Conservation (phyloP, 805 yeast species). For the Saccharomycopsis capsularis region DNA sequence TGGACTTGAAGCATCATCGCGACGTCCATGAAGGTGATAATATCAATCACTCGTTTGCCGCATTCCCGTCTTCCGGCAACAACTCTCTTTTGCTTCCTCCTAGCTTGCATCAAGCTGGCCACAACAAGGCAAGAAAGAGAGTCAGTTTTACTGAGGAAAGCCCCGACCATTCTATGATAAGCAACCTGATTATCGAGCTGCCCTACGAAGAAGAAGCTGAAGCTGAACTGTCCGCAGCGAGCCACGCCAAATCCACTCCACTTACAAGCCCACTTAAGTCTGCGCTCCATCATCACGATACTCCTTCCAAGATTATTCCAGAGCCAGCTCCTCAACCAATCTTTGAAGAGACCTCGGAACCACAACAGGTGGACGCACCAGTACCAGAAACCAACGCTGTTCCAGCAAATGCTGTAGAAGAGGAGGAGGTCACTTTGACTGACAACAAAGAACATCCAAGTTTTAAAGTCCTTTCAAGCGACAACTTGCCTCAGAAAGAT, state of each 20-base stretch:
- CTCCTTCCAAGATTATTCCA: background rate
- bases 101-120: constrained; percentile 22
- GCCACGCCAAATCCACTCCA: background rate
- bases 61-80: background rate
- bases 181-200: constrained; percentile 5
- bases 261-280: constrained; percentile 1
- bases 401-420: background rate
- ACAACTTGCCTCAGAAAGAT: too few species aligned
- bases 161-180: constrained; percentile 10
- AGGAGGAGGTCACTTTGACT: background rate
- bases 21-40: background rate
- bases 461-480: too few species aligned
- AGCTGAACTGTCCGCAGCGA: background rate
- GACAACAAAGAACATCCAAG: too few species aligned
- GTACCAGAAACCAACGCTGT: background rate
- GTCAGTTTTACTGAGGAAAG: constrained; percentile 22
- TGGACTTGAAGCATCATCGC: background rate
- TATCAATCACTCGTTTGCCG: background rate
- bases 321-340: too few species aligned
- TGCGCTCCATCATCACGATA: background rate
- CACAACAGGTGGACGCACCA: too few species aligned
- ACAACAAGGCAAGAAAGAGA: constrained; percentile 14
- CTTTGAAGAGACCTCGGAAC: too few species aligned
- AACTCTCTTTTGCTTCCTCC: constrained; percentile 17
- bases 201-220: constrained; percentile 5